phyloP scores from a whole-genome alignment of 345 rosid genomes.

The Excoecaria agallocha region DNA sequence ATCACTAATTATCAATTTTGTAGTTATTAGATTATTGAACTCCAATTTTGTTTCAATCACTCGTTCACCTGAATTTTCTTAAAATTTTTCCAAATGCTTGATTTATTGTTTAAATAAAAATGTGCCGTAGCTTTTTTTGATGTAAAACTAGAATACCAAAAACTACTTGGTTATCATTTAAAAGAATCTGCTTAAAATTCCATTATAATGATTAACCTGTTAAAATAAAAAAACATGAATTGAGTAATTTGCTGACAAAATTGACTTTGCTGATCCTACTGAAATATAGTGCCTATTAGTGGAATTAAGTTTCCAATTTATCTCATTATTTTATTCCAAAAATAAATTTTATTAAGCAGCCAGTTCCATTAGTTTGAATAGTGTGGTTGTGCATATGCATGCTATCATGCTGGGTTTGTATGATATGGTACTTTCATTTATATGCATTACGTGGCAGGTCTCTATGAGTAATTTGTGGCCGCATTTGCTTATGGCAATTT shows the following conservation, averaged over 20 bases:
- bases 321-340: neutral
- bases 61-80: neutral
- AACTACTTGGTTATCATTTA: neutral
- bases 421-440: no score
- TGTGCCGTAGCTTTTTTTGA: neutral
- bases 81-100: neutral
- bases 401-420: no score
- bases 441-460: no score
- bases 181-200: neutral
- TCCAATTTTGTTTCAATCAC: neutral
- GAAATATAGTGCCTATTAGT: neutral
- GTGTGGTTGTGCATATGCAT: no score
- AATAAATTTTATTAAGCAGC: neutral
- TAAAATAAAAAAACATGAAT: neutral
- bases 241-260: neutral
- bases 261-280: neutral
- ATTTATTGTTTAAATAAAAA: neutral
- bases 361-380: no score
- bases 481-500: no score
- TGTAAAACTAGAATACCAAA: neutral
- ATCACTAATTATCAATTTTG: neutral
- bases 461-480: no score
- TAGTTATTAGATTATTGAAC: neutral
- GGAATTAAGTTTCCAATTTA: neutral
- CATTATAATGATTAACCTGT: neutral